Base-by-base conservation (phyloP, 2,329 filamentous ascomycete genomes). In the Pseudogymnoascus sp. region DNA sequence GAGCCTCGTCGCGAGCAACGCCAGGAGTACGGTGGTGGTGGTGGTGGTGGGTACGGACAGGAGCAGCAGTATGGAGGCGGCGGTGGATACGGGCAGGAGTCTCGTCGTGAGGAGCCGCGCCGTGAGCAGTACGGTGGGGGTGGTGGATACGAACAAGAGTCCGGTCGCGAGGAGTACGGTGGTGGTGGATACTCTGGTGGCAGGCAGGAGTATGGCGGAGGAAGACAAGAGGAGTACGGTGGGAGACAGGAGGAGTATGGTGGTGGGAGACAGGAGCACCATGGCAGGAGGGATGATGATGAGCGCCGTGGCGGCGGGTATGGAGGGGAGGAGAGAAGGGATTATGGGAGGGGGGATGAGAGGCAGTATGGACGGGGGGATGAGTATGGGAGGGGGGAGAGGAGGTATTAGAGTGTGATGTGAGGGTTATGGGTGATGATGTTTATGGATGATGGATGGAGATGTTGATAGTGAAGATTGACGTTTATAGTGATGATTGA, bases 91-190 rank as follows among this genome's bases (percentile, higher is more conserved):
- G 58, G 59, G 4, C 52, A 58, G 18, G 31, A 27, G 13, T 21
- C 15, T 13, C 60, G 42, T n/a, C 42, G 60, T 18, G 45, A 61
- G 10, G 60, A 61, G 64, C 33, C 21, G 21, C 21, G 21, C 21
- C 21, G 21, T 21, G 18, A 59, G 15, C 18, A 59, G 37, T 61
- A 66, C 13, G 62, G n/a, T 45, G 39, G 55, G 8, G 59, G 60
- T 27, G 58, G 59, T 1, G 62, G 59, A 5, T 18, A 62, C 15
- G 27, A 60, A 12, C 59, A 52, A 35, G 48, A 60, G 7, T 35
- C 48, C n/a, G 31, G 42, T 33, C 60, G 67, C 27, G 58, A 61
- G n/a, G 62, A 63, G 21, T 60, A 65, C 58, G 64, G 66, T 33
- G 66, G 42, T 12, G 37, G 58, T 42, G 58, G 59, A 3, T 18